A percentile compares a stretch with the other conserved stretches of the same genome.
Evolutionary conservation across 352 stramenopile species (phyloP).

Genomic region (Phytophthora idaei): DNA sequence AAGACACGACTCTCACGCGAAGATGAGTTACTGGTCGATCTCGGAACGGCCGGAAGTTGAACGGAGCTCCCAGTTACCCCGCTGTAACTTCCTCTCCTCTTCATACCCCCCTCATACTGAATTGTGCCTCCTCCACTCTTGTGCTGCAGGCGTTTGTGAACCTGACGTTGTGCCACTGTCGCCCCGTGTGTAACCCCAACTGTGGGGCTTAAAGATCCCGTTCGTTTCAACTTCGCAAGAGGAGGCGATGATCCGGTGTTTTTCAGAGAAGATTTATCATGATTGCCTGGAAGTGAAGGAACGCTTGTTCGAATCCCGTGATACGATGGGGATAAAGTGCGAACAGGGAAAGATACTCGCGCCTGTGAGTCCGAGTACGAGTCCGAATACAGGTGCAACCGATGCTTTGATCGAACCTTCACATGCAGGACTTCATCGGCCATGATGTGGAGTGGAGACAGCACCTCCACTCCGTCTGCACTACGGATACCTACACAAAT

Average conservation of each 20-base stretch:
- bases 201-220: constrained; percentile 28
- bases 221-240: constrained; percentile 29
- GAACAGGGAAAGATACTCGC: constrained; percentile 33
- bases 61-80: constrained; percentile 13
- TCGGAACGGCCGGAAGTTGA: constrained; percentile 8
- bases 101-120: constrained; percentile 20
- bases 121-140: constrained; percentile 21
- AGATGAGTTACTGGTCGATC: constrained; percentile 21
- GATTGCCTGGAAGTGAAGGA: constrained; percentile 13
- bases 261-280: constrained; percentile 18
- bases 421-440: constrained; percentile 73
- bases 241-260: constrained; percentile 13
- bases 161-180: constrained; percentile 38
- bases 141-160: constrained; percentile 31
- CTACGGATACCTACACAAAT: constrained; percentile 52
- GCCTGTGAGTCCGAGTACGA: constrained; percentile 28
- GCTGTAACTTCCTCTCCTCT: constrained; percentile 33
- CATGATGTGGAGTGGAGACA: constrained; percentile 80
- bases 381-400: constrained; percentile 38
- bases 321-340: constrained; percentile 30
- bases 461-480: constrained; percentile 60
- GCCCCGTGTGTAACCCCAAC: constrained; percentile 28
- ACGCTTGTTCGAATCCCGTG: constrained; percentile 20
- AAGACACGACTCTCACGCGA: constrained; percentile 13
- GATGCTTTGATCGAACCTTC: constrained; percentile 62